Evolutionary conservation across 2,329 filamentous ascomycete genomes (phyloP), one percentile per base, ranked within the genome.

Genomic region (Hortaea werneckii): DNA sequence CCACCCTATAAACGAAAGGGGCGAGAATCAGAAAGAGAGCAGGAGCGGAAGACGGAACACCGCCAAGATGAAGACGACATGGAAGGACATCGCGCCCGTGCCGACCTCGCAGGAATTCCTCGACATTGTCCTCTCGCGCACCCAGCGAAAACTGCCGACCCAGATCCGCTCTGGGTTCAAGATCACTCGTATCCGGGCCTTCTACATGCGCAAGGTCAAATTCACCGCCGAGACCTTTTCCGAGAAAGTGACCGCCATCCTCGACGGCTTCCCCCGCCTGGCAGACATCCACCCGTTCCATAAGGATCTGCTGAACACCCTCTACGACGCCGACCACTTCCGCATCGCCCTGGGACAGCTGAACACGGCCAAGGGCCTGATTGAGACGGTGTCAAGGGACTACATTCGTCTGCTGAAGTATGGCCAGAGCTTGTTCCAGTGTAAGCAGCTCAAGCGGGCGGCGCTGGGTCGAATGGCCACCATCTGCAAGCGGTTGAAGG

Each of bases 241-340:
- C 54, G 92, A 98, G 67, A 96, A 96, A 71, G 81, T 98, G 56
- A 80, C 80, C 56, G 79, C 82, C 50, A 95, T 95, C 61, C 80
- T 96, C 61, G 86, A 95, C 67, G 87, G 85, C 59, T 95, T 98
- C 63, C 92, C 92, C 45, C 80, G 89, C 48, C 77, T 98, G 45
- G 82, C 87, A 65, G 92, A 98, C 65, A 90, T 95, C 64, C 90
- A 95, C 65, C 89, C 90, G 44, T 95, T 95, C 75, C 89, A 83
- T 72, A 83, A 85, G 71, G 83, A 88, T 70, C 73, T 94, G 62
- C 83, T 98, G 72, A 96, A 98, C 73, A 96, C 92, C 13, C 83
- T 98, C 40, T 98, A 96, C 75, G 90, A 95, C 79, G 87, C 87
- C 67, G 90, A 98, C 74, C 88, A 95, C 67, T 96, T 96, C 75